Evolutionary conservation across 2,329 filamentous ascomycete species (phyloP).

Genomic region (Hypoxylon sp.): DNA sequence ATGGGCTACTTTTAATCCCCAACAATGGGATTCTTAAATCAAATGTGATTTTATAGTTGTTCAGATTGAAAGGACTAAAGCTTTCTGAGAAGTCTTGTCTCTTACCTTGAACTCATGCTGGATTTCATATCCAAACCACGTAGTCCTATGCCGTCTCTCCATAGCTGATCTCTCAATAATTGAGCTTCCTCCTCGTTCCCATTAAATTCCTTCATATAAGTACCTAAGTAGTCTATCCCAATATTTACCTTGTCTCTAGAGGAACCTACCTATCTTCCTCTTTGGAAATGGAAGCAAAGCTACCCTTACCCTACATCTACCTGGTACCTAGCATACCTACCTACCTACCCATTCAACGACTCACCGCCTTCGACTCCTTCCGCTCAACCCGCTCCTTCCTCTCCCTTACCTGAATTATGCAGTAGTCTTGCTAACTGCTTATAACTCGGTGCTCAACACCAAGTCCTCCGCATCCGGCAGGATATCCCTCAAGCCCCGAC

Average conservation of each 20-base stretch:
- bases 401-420: too few species aligned
- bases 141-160: too few species aligned
- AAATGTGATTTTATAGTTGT: background rate
- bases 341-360: background rate
- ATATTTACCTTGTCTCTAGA: too few species aligned
- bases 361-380: too few species aligned
- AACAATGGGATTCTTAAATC: background rate
- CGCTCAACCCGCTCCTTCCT: too few species aligned
- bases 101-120: background rate
- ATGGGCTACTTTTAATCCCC: background rate
- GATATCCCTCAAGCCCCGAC: conserved; percentile 8
- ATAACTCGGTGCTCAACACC: conserved; percentile 22
- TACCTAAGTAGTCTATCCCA: too few species aligned
- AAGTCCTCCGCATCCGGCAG: conserved; percentile 18
- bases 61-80: background rate
- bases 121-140: background rate
- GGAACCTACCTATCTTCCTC: background rate
- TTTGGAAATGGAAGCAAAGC: too few species aligned
- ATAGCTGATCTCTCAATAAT: too few species aligned
- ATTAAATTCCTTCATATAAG: too few species aligned
- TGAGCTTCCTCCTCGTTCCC: too few species aligned
- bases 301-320: too few species aligned
- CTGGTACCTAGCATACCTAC: background rate
- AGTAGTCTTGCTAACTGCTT: too few species aligned
- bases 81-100: background rate